Conservation (phyloP, 2,329 filamentous ascomycete species). For the Fusarium citri region DNA sequence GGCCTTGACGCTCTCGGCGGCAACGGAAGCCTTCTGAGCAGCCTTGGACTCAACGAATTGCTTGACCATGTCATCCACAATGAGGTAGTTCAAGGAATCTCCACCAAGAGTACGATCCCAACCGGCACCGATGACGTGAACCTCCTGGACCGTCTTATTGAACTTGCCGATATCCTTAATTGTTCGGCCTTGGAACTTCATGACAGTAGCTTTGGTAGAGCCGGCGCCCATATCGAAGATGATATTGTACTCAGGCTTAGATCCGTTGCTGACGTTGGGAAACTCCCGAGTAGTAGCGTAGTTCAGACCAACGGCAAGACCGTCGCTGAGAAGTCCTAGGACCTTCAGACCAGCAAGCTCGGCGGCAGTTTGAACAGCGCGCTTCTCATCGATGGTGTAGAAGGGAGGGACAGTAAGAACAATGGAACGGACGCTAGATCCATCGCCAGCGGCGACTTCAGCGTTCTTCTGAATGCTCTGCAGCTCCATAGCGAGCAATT, state of each 20-base stretch:
- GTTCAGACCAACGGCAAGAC: slow-evolving; percentile 91
- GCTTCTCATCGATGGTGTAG: slow-evolving; percentile 90
- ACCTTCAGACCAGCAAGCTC: slow-evolving; percentile 90
- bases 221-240: slow-evolving; percentile 99
- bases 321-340: slow-evolving; percentile 86
- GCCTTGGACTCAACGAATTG: slow-evolving; percentile 79
- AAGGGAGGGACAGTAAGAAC: slow-evolving; percentile 93
- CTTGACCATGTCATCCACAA: slow-evolving; percentile 87
- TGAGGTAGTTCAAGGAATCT: slow-evolving; percentile 86
- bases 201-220: slow-evolving; percentile 87
- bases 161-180: slow-evolving; percentile 93
- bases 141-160: slow-evolving; percentile 97
- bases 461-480: slow-evolving; percentile 92
- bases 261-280: slow-evolving; percentile 83
- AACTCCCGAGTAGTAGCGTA: slow-evolving; percentile 94
- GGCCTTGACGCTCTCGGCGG: slow-evolving; percentile 70
- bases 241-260: slow-evolving; percentile 89
- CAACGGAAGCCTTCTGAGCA: slow-evolving; percentile 73
- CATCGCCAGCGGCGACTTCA: slow-evolving; percentile 82
- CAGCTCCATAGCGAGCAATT: slow-evolving; percentile 95
- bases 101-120: slow-evolving; percentile 94
- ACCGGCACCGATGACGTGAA: slow-evolving; percentile 85
- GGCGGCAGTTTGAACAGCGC: slow-evolving; percentile 84
- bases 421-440: slow-evolving; percentile 78
- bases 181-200: slow-evolving; percentile 88